Evolutionary conservation across 305 asterid genomes (phyloP).

Genomic region (Petunia hybrid): DNA sequence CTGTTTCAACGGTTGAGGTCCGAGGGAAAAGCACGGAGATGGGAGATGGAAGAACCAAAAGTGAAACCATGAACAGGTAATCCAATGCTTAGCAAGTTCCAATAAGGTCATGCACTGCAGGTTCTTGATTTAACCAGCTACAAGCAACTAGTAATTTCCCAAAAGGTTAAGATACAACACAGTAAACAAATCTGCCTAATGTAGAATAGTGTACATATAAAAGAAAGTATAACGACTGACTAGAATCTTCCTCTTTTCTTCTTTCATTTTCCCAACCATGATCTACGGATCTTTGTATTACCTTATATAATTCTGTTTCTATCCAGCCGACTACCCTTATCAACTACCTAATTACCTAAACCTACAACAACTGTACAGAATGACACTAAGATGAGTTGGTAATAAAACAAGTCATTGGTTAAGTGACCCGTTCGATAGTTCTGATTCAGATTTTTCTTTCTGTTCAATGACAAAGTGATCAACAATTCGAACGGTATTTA

Average conservation of each 20-base stretch:
- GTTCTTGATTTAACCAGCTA: neutral
- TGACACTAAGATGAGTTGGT: slow-evolving; percentile 25
- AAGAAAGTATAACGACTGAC: neutral
- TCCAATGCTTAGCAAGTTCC: neutral
- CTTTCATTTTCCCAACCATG: neutral
- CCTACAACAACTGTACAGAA: slow-evolving; percentile 30
- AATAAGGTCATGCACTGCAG: neutral
- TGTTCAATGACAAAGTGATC: slow-evolving; percentile 78
- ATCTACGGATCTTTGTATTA: neutral
- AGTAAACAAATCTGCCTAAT: neutral
- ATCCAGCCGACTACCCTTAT: neutral
- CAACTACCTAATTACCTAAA: neutral
- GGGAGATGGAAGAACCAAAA: neutral
- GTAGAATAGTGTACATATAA: neutral
- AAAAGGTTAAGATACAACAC: neutral
- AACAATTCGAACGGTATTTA: slow-evolving; percentile 70
- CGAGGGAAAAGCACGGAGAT: neutral
- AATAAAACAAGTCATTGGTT: slow-evolving; percentile 48
- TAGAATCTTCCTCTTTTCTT: neutral
- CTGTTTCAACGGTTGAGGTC: neutral
- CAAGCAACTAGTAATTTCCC: neutral
- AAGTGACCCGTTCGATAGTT: slow-evolving; percentile 56
- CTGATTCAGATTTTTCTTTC: slow-evolving; percentile 49
- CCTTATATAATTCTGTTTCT: neutral
- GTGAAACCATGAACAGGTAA: neutral